phyloP scores from a whole-genome alignment of 1,139 yeast species.

The Kodamaea alishanica region DNA sequence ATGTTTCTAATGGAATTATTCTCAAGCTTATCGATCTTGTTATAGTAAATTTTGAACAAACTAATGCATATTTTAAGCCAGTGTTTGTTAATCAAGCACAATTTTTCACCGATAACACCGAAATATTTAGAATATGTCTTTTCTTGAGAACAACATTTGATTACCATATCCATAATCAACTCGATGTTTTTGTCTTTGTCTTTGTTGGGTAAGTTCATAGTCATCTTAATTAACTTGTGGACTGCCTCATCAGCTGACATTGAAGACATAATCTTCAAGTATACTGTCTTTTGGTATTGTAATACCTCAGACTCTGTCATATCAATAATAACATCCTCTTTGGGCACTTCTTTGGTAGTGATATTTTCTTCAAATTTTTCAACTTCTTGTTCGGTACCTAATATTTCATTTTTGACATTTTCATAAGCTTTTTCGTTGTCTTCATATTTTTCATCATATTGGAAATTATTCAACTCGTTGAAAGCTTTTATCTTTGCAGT shows the following conservation, averaged over 20 bases:
- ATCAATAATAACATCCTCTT: slow-evolving; percentile 37
- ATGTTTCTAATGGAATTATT: slow-evolving; percentile 72
- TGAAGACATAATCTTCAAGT: slow-evolving; percentile 85
- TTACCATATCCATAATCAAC: slow-evolving; percentile 66
- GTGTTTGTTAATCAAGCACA: slow-evolving; percentile 43
- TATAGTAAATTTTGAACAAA: slow-evolving; percentile 57
- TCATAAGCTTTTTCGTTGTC: slow-evolving; percentile 43
- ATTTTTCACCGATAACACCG: slow-evolving; percentile 72
- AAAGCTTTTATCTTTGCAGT: slow-evolving; percentile 48
- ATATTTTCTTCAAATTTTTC: slow-evolving; percentile 4
- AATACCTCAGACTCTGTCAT: slow-evolving; percentile 64
- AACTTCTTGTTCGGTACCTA: slow-evolving; percentile 16
- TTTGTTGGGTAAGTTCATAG: slow-evolving; percentile 35
- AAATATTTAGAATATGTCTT: slow-evolving; percentile 82
- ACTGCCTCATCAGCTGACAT: slow-evolving; percentile 92
- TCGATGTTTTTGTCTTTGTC: slow-evolving; percentile 26
- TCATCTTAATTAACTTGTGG: slow-evolving; percentile 66
- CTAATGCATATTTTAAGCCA: slow-evolving; percentile 58
- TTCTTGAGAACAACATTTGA: slow-evolving; percentile 84
- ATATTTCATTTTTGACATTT: slow-evolving; percentile 17
- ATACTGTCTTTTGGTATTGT: slow-evolving; percentile 69
- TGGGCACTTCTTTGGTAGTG: slow-evolving; percentile 7
- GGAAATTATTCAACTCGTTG: slow-evolving; percentile 49
- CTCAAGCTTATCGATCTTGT: slow-evolving; percentile 61
- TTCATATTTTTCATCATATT: slow-evolving; percentile 51